Conservation (phyloP, 192 early-diverging fungal species). For the Cetraspora pellucida region DNA sequence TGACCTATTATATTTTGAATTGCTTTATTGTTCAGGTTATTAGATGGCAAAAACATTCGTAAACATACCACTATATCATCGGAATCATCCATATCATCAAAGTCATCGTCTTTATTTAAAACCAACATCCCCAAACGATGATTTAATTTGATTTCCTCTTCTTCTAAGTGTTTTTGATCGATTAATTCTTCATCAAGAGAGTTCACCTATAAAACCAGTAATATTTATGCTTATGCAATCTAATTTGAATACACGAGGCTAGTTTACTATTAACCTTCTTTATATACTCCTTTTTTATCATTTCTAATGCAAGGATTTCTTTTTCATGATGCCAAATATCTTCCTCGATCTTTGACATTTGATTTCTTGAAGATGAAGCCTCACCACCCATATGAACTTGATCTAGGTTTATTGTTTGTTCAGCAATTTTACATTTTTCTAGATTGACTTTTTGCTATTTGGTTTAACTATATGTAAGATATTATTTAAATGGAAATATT, state of each 20-base stretch:
- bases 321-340: conserved; percentile 15
- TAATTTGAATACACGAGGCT: not conserved
- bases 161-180: not conserved
- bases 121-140: not conserved
- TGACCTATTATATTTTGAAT: not conserved
- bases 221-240: not conserved
- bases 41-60: not conserved
- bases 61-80: not conserved
- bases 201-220: conserved; percentile 10
- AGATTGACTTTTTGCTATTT: conserved; percentile 28
- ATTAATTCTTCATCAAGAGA: not conserved
- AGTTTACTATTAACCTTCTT: not conserved
- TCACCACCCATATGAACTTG: not conserved
- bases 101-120: not conserved
- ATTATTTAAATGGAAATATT: not conserved
- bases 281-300: not conserved
- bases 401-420: not conserved
- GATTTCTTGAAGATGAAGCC: not conserved
- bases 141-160: conserved; percentile 5
- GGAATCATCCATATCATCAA: not conserved
- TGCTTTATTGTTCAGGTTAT: not conserved
- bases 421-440: conserved; percentile 8
- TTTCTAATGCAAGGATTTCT: conserved; percentile 32
- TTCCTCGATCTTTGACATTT: not conserved
- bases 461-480: not conserved